Percentiles rank a stretch among this genome's conserved stretches.
Conservation (phyloP, 1,284 basidiomycete genomes). For the Tylopilus orsonianus region DNA sequence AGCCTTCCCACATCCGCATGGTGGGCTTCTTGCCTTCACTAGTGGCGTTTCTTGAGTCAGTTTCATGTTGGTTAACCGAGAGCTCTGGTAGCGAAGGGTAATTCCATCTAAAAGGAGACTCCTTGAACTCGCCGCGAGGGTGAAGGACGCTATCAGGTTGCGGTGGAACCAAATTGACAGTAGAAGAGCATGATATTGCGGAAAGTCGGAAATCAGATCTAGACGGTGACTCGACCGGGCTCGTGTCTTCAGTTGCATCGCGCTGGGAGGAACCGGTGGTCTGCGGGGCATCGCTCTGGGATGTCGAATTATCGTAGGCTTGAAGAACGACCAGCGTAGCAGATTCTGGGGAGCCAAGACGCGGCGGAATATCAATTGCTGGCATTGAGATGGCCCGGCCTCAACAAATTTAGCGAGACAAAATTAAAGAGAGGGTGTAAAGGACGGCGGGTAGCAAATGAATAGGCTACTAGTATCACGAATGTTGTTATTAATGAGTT, state of each 20-base stretch:
- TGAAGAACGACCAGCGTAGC: constrained; percentile 32
- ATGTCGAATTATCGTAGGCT: constrained; percentile 23
- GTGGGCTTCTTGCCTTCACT: constrained; percentile 5
- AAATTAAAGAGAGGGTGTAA: constrained; percentile 5
- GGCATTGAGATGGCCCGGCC: constrained; percentile 15
- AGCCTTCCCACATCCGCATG: constrained; percentile 42
- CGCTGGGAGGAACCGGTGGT: neutral
- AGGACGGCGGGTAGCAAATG: constrained; percentile 20
- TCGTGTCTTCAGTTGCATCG: constrained; percentile 8
- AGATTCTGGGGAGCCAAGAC: constrained; percentile 27
- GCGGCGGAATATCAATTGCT: constrained; percentile 6
- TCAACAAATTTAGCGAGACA: constrained; percentile 5
- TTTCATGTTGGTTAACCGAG: constrained; percentile 12
- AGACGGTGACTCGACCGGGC: constrained; percentile 17
- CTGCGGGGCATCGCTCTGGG: neutral
- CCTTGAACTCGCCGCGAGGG: constrained; percentile 24
- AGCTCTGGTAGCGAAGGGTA: constrained; percentile 25
- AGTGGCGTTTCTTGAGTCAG: neutral
- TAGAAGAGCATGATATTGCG: constrained; percentile 25
- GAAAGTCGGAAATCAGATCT: constrained; percentile 29
- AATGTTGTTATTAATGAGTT: constrained; percentile 6
- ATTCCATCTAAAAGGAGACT: constrained; percentile 36
- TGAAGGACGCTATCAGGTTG: constrained; percentile 11
- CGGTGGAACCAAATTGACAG: constrained; percentile 24
- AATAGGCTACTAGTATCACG: constrained; percentile 15